Base-by-base conservation (phyloP, 768 basidiomycete genomes). In the Gloeophyllum trabeum region DNA sequence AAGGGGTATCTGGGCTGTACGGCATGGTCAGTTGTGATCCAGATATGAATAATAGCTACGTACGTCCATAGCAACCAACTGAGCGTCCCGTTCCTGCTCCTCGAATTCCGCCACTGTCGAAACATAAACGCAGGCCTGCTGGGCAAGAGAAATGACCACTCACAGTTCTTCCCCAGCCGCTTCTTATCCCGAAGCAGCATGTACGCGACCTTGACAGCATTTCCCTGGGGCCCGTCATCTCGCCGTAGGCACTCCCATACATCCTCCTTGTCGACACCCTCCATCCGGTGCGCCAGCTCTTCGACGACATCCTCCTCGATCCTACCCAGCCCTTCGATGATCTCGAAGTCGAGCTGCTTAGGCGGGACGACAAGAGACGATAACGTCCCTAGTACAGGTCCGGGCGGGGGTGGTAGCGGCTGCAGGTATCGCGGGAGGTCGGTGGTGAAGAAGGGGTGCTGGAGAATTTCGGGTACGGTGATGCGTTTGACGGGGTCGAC, bases 161-260 rank as follows among this genome's bases (percentile, higher is more conserved):
- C 53, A 94, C 92, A 63, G 57, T 91, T 89, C 59, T 83, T 76
- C 4, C 90, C 80, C 41, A 85, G 70, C 28, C 91, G 66, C 50
- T 79, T 70, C 64, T 92, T 92, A 55, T 99, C 94, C 43, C 90
- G 70, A 35, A 96, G 67, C 3, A 99, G 69, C 76, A 92, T 79
- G 61, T 98, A 99, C 0, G 94, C 92, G 5, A 99, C 92, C 62
- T 96, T 93, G 56, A 98, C 83, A 42, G 89, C 81, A 56, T 97
- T 96, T 28, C 92, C 88, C 46, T 82, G 79, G 32, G 76, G 70
- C 0, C 87, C 91, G 48, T 93, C 90, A 41, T 92, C 82, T 50
- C 79, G 65, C 46, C 83, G 73, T 47, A 97, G 61, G 54, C 81
- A 82, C 37, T 83, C 80, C 88, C 87, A 90, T 3, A 98, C 76